Base-by-base conservation (phyloP, 257 asterid genomes). In the Plectranthus barbatus region DNA sequence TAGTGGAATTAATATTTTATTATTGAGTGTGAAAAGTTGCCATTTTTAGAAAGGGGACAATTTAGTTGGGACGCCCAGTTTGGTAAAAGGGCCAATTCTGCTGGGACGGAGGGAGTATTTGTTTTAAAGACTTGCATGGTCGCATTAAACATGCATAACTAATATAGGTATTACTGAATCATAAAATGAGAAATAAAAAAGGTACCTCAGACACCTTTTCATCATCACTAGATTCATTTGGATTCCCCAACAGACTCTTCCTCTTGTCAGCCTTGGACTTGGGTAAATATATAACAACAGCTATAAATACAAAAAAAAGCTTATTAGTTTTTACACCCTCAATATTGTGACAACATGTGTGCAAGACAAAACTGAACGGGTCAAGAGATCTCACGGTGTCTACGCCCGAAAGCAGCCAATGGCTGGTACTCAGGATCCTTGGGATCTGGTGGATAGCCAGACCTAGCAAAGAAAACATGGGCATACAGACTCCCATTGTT, bases 401-500 rank as follows among this genome's bases (percentile, higher is more conserved):
- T 80, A 60, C 77, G 75, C 70, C 91, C 99, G 78, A 92, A 92
- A 70, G 90, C 81, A 64, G 97, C 84, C 75, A 76, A 72, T n/a
- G 99, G 94, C 67, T 92, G 90, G 71, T 86, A 89, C 81, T 86
- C 94, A 6, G 96, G 95, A 70, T 89, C 96, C 72, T 68, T 86
- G 40, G 97, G 90, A 78, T 92, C 97, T 46, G 91, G 86, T 1
- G 91, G 78, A 66, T 79, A 86, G 76, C 99, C 99, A 77, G 97
- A 89, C 68, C 90, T 89, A 36, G 99, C 89, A 65, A 92, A 92
- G 85, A 74, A 92, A 44, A 89, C 86, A 78, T 92, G 97, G 74
- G 97, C 96, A 81, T 74, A 89, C 21, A 92, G 91, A 74, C 86
- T 92, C 36, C 97, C 99, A 51, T 92, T 92, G 76, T 85, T 79